Conservation (phyloP, 257 asterid genomes). For the Phtheirospermum japonicum region DNA sequence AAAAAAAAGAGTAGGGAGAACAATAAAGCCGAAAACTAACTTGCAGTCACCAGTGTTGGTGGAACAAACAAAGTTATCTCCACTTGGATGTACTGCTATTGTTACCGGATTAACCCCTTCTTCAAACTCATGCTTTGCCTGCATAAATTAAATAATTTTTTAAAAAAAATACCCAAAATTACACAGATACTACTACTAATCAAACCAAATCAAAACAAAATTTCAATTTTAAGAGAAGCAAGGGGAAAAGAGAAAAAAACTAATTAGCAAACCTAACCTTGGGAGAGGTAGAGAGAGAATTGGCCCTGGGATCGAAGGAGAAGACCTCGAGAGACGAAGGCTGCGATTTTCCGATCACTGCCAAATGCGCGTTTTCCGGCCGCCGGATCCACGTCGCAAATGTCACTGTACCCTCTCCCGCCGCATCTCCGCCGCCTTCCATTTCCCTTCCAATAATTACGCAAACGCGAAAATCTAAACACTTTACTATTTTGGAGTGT, state of each 20-base stretch:
- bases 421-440: slow-evolving; percentile 60
- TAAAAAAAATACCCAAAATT: not conserved
- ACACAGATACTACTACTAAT: too few species aligned
- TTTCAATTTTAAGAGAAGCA: not conserved
- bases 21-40: slow-evolving; percentile 37
- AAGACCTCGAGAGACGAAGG: slow-evolving; percentile 75
- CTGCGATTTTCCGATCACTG: slow-evolving; percentile 64
- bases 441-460: slow-evolving; percentile 24
- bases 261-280: slow-evolving; percentile 44
- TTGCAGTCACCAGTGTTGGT: slow-evolving; percentile 91
- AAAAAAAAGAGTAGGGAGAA: not conserved
- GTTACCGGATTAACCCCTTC: slow-evolving; percentile 65
- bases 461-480: not conserved
- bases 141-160: slow-evolving; percentile 17
- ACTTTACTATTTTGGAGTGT: too few species aligned
- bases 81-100: slow-evolving; percentile 80
- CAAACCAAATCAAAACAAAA: not conserved
- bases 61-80: slow-evolving; percentile 81
- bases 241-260: not conserved
- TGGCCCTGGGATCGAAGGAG: slow-evolving; percentile 57
- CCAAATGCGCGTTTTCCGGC: slow-evolving; percentile 88
- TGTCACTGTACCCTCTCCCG: slow-evolving; percentile 58
- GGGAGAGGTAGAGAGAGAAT: slow-evolving; percentile 70
- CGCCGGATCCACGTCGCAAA: slow-evolving; percentile 90
- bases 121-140: slow-evolving; percentile 69